phyloP scores from a whole-genome alignment of 805 yeast genomes.

The Hagleromyces aurorensis region DNA sequence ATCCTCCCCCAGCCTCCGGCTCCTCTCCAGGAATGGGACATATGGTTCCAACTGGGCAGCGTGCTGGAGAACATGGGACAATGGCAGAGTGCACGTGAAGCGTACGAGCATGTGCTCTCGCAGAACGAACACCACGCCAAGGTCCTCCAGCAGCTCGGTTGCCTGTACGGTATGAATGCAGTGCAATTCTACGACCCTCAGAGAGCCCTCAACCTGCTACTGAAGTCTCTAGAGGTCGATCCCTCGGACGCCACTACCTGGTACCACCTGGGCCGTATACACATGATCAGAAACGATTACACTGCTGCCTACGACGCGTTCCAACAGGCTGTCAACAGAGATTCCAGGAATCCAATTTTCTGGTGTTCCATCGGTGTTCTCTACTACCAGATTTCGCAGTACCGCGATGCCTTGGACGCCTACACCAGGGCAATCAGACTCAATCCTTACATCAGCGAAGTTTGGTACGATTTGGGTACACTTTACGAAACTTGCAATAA shows the following conservation, averaged over 20 bases:
- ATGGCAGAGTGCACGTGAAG: constrained; percentile 86
- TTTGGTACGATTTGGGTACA: constrained; percentile 98
- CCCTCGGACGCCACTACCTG: constrained; percentile 90
- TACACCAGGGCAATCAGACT: constrained; percentile 93
- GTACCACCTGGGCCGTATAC: constrained; percentile 94
- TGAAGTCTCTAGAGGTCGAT: constrained; percentile 86
- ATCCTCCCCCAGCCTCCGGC: constrained; percentile 87
- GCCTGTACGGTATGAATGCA: constrained; percentile 65
- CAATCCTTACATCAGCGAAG: constrained; percentile 94
- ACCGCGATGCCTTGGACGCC: constrained; percentile 94
- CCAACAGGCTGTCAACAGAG: constrained; percentile 97
- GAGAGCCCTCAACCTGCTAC: constrained; percentile 69
- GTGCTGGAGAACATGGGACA: constrained; percentile 92
- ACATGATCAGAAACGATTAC: constrained; percentile 92
- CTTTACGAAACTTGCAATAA: constrained; percentile 95
- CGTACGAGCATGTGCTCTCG: constrained; percentile 84
- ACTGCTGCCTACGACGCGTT: constrained; percentile 96
- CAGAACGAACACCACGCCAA: constrained; percentile 93
- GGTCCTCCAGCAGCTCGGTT: constrained; percentile 92
- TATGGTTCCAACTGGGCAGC: constrained; percentile 97
- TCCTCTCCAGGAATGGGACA: constrained; percentile 92
- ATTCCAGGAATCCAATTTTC: constrained; percentile 93
- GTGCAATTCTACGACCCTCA: constrained; percentile 71
- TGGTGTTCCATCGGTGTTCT: constrained; percentile 96
- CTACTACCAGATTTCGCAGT: constrained; percentile 93